Evolutionary conservation across 2,329 filamentous ascomycete species (phyloP).

Genomic region (Pestalotiopsis sp.): DNA sequence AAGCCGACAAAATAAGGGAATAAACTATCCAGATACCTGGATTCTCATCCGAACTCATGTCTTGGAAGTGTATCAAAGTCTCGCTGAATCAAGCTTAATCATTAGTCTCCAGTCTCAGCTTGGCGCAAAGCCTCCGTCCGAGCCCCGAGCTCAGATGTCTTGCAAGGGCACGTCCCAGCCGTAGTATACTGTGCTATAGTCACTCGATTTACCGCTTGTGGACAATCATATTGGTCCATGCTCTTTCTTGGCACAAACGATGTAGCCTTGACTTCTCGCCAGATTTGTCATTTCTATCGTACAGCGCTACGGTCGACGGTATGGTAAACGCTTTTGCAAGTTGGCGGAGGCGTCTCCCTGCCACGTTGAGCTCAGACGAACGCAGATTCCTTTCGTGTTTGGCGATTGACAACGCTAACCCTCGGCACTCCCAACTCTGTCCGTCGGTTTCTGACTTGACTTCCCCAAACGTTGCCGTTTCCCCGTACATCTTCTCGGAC

Average conservation of each 20-base stretch:
- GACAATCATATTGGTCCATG: too few relatives aligned
- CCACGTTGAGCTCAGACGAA: not conserved
- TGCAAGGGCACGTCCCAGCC: not conserved
- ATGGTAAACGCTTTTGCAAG: not conserved
- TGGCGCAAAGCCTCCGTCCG: not conserved
- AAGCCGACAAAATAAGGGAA: not conserved
- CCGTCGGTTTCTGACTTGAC: not conserved
- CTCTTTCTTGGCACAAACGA: too few relatives aligned
- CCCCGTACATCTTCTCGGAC: too few relatives aligned
- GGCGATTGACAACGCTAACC: not conserved
- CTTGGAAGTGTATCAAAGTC: not conserved
- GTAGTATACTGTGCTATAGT: not conserved
- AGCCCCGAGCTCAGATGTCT: not conserved
- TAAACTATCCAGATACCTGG: not conserved
- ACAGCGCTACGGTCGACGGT: not conserved
- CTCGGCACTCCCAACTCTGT: not conserved
- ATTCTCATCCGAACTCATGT: not conserved
- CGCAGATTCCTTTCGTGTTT: not conserved
- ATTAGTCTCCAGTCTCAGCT: not conserved
- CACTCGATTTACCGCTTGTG: too few relatives aligned
- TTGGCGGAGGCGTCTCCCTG: not conserved
- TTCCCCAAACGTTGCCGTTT: not conserved
- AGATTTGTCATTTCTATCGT: not conserved
- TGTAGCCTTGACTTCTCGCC: not conserved
- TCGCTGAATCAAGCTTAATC: not conserved